Conservation (phyloP, 2,329 filamentous ascomycete species). For the Ophiostoma montium region DNA sequence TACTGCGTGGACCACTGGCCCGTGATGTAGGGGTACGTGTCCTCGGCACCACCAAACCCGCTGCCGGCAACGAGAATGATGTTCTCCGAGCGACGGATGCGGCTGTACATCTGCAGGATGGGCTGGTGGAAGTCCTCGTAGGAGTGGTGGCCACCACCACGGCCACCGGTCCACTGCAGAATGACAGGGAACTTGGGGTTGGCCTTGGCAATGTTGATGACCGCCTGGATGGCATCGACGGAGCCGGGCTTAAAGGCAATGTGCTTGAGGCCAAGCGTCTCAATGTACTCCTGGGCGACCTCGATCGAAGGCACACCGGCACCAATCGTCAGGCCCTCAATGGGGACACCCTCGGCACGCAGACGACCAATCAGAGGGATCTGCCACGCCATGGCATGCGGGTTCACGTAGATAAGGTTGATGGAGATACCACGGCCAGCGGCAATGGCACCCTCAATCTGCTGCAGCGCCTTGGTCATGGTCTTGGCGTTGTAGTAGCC, state of each 20-base stretch:
- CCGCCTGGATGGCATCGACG: conserved; percentile 71
- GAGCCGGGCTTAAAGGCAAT: conserved; percentile 92
- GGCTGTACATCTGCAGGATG: conserved; percentile 78
- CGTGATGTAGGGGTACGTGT: conserved; percentile 85
- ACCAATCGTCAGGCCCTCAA: conserved; percentile 84
- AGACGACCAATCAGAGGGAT: conserved; percentile 72
- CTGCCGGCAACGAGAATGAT: conserved; percentile 81
- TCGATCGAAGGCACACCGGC: conserved; percentile 89
- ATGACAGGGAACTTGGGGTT: conserved; percentile 88
- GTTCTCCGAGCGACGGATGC: conserved; percentile 74
- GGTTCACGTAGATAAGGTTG: conserved; percentile 86
- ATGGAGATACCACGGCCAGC: conserved; percentile 77
- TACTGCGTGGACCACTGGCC: conserved; percentile 78
- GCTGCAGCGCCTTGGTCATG: conserved; percentile 70
- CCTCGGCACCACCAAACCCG: conserved; percentile 79
- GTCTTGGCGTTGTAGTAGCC: conserved; percentile 74
- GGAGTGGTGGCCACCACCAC: conserved; percentile 87
- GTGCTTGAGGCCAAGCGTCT: conserved; percentile 83
- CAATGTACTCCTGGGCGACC: conserved; percentile 84
- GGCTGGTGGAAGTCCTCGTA: conserved; percentile 93
- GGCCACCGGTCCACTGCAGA: conserved; percentile 87
- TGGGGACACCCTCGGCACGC: conserved; percentile 72
- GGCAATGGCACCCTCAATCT: conserved; percentile 74
- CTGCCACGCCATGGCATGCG: conserved; percentile 82
- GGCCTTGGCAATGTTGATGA: conserved; percentile 88